A percentile compares a stretch with the other conserved stretches of the same genome.
Evolutionary conservation across 78 protist species (phyloP).

Genomic region (Emiliania huxleyi): DNA sequence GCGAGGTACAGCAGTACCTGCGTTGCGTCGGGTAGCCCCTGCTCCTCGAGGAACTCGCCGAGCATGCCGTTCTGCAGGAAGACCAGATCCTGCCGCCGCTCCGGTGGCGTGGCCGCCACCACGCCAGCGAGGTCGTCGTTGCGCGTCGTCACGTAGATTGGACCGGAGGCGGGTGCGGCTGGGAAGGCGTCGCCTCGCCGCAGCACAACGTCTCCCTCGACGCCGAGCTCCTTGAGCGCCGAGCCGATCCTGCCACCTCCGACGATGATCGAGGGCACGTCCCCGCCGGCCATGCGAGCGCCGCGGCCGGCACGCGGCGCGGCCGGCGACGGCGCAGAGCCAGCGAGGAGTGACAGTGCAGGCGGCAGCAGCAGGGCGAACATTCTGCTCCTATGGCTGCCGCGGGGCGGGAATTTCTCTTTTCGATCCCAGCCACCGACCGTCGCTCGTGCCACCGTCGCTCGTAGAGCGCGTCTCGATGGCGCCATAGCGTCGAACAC

Average conservation of each 20-base stretch:
- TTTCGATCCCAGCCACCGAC: no score
- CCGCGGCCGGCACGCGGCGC: no score
- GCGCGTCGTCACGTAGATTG: conserved; percentile 47
- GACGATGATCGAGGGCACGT: conserved; percentile 2
- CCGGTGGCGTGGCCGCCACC: not conserved
- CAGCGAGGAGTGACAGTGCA: no score
- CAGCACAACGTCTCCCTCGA: not conserved
- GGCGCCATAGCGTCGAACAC: no score
- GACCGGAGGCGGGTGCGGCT: not conserved
- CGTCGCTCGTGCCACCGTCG: no score
- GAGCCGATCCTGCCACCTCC: conserved; percentile 45
- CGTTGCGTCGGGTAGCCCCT: not conserved
- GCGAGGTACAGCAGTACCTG: conserved; percentile 47
- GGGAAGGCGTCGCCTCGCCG: not conserved
- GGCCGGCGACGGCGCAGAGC: no score
- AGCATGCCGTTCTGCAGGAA: conserved; percentile 26
- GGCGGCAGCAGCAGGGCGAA: not conserved
- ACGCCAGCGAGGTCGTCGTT: conserved; percentile 40
- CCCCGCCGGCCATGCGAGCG: no score
- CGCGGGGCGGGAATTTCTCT: no score
- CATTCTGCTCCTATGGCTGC: no score
- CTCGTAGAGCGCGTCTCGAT: no score
- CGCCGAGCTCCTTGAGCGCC: not conserved
- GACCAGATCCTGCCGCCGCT: not conserved
- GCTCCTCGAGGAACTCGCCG: not conserved